Evolutionary conservation across 2,329 filamentous ascomycete genomes (phyloP), one percentile per base, ranked within the genome.

Genomic region (Nemania abortiva): DNA sequence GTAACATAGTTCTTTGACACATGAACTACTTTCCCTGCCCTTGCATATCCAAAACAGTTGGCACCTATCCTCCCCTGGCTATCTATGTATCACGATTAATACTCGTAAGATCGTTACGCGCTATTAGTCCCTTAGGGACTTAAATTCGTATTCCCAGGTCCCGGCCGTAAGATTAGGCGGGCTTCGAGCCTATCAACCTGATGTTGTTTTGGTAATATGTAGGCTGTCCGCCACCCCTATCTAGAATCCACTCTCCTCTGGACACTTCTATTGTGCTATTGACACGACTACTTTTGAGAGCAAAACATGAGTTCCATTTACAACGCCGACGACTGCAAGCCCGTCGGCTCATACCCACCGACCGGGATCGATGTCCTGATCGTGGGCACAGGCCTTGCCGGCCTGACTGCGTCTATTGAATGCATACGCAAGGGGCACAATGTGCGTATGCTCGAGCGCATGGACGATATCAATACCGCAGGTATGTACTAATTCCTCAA

Each of bases 371-470:
- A 82, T 47, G 83, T 88, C 34, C 77, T 87, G 37, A 83, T 88
- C 57, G 84, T 88, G 6, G 86, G 86, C 15, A 83, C 82, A 72
- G 88, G 88, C 7, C 88, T 90, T 62, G 89, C 86, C 53, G 89
- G 88, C 22, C 80, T 90, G 37, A 88, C 88, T 9, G 87, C 87
- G 11, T 86, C 87, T 22, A 87, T 90, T 65, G 88, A 90, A 80
- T 89, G 87, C 73, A 79, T 85, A 56, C 84, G 87, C 22, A 88
- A 90, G 77, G 88, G 88, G 6, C 88, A 90, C 74, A 82, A 80
- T 11, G 87, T 81, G 66, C 77, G 79, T 3, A 78, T 87, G 24
- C 79, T 88, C 10, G 85, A 86, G 65, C 80, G 83, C 24, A 84
- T 84, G 66, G 74, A 79, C 15, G 79, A 81, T 54, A 86, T 86